phyloP scores from a whole-genome alignment of 352 stramenopile genomes.

The Phytophthora aleatoria region DNA sequence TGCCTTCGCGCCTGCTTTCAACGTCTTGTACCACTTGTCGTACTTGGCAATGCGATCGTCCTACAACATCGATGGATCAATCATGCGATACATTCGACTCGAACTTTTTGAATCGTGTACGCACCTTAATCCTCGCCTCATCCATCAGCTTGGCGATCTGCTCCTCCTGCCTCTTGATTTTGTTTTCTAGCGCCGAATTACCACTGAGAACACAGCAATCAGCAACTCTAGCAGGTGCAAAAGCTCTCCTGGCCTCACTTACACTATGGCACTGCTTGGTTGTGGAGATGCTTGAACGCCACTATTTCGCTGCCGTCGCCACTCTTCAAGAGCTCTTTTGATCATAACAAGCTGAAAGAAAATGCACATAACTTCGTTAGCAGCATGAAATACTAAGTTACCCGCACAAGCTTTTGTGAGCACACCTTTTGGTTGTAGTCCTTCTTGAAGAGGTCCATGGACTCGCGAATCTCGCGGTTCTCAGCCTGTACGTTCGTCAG shows the following conservation, averaged over 20 bases:
- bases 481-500: conserved; percentile 74
- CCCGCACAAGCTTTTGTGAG: not conserved
- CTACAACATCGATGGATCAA: conserved; percentile 25
- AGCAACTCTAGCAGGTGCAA: not conserved
- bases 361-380: not conserved
- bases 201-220: conserved; percentile 15
- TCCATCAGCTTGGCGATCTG: conserved; percentile 68
- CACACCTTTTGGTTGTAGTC: conserved; percentile 89
- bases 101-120: not conserved
- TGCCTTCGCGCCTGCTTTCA: conserved; percentile 82
- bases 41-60: conserved; percentile 83
- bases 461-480: conserved; percentile 77
- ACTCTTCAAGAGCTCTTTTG: conserved; percentile 89
- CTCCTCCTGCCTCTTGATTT: conserved; percentile 54
- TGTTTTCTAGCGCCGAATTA: conserved; percentile 33
- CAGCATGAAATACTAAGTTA: not conserved
- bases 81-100: not conserved
- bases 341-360: conserved; percentile 81
- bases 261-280: conserved; percentile 22
- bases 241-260: not conserved
- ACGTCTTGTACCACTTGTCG: conserved; percentile 87
- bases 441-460: conserved; percentile 87
- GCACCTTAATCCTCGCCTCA: conserved; percentile 47
- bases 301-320: conserved; percentile 67
- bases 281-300: conserved; percentile 12